Base-by-base conservation (phyloP, 164 flowering plant species). In the Euptelea pleiosperma region DNA sequence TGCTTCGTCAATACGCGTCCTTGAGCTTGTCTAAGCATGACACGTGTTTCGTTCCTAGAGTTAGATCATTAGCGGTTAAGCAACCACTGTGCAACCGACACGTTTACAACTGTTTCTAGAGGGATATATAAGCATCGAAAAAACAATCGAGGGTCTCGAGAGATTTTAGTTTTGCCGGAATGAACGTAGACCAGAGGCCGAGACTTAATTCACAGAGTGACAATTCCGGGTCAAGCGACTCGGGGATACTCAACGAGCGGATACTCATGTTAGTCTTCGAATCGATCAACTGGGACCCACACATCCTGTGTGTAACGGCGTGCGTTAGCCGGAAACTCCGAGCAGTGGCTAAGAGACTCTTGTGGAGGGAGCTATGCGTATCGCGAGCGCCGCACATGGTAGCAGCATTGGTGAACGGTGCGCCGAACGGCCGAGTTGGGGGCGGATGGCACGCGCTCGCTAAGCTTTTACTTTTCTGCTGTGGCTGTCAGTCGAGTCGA, bases 371-470 rank as follows among this genome's bases (percentile, higher is more conserved):
- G 66, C 76, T 86, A 2, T 87, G 96, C 72, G 25, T 29, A 16
- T 67, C 71, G 52, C 79, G 93, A 4, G 96, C 92, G 0, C 93
- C 91, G 55, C 74, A 74, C 9, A 78, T 87, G 86, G 68, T 68
- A 1, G 46, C 67, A 1, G 43, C 79, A 18, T 54, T 90, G 50
- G 52, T 73, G 9, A 60, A 44, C 42, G 82, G 82, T 0, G 50
- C 28, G 8, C 74, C 76, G 8, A 65, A 39, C 28, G 73, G 73
- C 3, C 72, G 86, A 8, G 34, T 85, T 11, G 70, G 66, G 45
- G 93, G 82, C 5, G 87, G 84, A 2, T 91, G 96, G 96, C 78
- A 65, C 60, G 74, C 96, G 25, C 75, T 91, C 1, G 97, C 91
- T 4, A 91, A 91, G 73, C 73, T 87, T 0, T 52, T 91, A 48